These are phyloP conservation scores for Boletales sp. DNA, from an alignment of 768 basidiomycete species.

Conservation along the genomic window DNA sequence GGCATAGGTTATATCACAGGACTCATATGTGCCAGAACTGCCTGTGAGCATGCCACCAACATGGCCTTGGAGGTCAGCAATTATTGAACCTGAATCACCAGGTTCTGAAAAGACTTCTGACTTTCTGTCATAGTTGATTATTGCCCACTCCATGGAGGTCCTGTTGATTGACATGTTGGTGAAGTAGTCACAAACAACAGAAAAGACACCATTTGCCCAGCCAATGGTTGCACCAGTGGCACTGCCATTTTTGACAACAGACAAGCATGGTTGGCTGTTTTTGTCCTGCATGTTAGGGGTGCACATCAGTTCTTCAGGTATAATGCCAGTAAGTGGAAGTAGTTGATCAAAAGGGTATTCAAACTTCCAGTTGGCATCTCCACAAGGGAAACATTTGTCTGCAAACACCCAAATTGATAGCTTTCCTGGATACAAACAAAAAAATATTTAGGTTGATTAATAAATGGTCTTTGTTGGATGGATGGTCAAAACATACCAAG, in stretches of 20 bases:
- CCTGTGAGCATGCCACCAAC: constrained; percentile 36
- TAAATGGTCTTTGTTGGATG: too few species aligned
- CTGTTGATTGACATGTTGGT: not conserved
- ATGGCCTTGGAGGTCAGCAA: constrained; percentile 32
- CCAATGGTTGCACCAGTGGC: constrained; percentile 11
- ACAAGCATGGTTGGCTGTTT: constrained; percentile 7
- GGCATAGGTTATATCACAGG: constrained; percentile 34
- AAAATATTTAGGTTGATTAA: too few species aligned
- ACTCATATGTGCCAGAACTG: constrained; percentile 25
- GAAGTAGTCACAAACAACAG: constrained; percentile 9
- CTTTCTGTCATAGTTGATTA: not conserved
- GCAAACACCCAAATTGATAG: too few species aligned
- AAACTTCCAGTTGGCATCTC: too few species aligned
- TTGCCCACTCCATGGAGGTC: not conserved
- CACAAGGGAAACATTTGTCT: too few species aligned
- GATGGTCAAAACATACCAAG: too few species aligned
- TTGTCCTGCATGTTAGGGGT: too few species aligned
- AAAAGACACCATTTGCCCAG: constrained; percentile 6
- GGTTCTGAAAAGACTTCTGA: not conserved
- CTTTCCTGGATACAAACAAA: too few species aligned
- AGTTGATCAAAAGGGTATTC: too few species aligned
- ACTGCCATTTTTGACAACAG: constrained; percentile 16
- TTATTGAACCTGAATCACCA: constrained; percentile 1
- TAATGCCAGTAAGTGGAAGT: too few species aligned
- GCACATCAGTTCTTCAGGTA: too few species aligned